A percentile compares a stretch with the other conserved stretches of the same genome.
These are phyloP conservation scores for Carex arenaria DNA, from an alignment of 202 grass and related monocot genomes.

Conservation along the genomic window DNA sequence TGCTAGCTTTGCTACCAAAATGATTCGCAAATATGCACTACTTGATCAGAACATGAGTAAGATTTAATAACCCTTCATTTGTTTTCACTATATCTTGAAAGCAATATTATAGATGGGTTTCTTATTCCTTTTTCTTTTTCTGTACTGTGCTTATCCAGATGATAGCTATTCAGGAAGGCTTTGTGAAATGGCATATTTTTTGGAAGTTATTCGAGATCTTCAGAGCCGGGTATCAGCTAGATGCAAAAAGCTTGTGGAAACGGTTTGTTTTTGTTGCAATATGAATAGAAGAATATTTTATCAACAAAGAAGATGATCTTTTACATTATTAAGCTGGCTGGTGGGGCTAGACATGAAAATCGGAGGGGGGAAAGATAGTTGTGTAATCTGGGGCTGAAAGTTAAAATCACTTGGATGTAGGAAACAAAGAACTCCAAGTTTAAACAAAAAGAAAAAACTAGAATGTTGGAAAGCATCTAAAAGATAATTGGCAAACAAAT, in stretches of 20 bases:
- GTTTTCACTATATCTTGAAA: background rate
- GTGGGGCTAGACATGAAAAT: background rate
- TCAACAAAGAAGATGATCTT: background rate
- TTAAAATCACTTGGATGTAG: background rate
- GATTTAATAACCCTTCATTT: conserved; percentile 3
- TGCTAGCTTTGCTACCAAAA: conserved; percentile 81
- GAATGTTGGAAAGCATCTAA: background rate
- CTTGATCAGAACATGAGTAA: conserved; percentile 52
- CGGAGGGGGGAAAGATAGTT: background rate
- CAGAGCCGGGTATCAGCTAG: conserved; percentile 57
- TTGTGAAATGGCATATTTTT: conserved; percentile 84
- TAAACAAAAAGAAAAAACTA: background rate
- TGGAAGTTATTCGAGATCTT: conserved; percentile 77
- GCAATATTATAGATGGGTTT: conserved; percentile 29
- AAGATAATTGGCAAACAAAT: background rate
- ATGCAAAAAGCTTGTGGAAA: conserved; percentile 43
- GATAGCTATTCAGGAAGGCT: conserved; percentile 58
- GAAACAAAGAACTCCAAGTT: background rate
- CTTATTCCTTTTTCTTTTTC: conserved; percentile 33
- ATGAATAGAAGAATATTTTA: background rate
- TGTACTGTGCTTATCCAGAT: conserved; percentile 13
- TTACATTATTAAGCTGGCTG: background rate
- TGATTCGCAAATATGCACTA: conserved; percentile 69
- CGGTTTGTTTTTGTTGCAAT: conserved; percentile 31
- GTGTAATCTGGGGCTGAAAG: background rate